Conservation (phyloP, 2,329 filamentous ascomycete species). For the Davidsoniella eucalypti region DNA sequence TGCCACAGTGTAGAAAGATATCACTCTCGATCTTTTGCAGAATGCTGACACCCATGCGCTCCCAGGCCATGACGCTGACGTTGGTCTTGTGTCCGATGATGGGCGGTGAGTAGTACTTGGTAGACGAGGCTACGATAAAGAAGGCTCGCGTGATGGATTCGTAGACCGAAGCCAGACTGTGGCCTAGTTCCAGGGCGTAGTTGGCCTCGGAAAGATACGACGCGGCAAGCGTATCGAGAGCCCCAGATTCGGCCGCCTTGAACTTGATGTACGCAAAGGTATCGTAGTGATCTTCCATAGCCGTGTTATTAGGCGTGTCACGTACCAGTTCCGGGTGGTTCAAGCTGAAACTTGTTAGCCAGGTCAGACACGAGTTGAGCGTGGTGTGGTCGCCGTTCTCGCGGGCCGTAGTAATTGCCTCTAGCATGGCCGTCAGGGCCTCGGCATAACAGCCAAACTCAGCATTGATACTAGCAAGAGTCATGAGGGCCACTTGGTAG, state of each 20-base stretch:
- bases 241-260: slow-evolving; percentile 71
- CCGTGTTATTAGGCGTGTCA: slow-evolving; percentile 51
- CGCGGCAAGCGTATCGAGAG: slow-evolving; percentile 72
- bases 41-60: slow-evolving; percentile 43
- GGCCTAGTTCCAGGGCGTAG: slow-evolving; percentile 55
- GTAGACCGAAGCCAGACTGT: slow-evolving; percentile 40
- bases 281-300: slow-evolving; percentile 65
- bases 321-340: slow-evolving; percentile 62
- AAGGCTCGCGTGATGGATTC: slow-evolving; percentile 14
- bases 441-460: slow-evolving; percentile 88
- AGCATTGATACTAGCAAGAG: slow-evolving; percentile 80
- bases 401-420: slow-evolving; percentile 83
- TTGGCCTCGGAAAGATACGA: slow-evolving; percentile 77
- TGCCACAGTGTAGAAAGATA: slow-evolving; percentile 52
- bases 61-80: slow-evolving; percentile 32
- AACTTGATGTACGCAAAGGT: slow-evolving; percentile 68
- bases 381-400: slow-evolving; percentile 88
- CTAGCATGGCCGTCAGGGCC: slow-evolving; percentile 84
- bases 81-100: neutral
- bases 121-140: no score
- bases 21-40: slow-evolving; percentile 43
- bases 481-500: slow-evolving; percentile 90
- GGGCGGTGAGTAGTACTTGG: no score
- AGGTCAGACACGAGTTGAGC: slow-evolving; percentile 87
- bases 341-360: slow-evolving; percentile 89